Percentiles rank a stretch among this genome's conserved stretches.
phyloP scores from a whole-genome alignment of 2,329 filamentous ascomycete genomes.

The Penicillium sp. region DNA sequence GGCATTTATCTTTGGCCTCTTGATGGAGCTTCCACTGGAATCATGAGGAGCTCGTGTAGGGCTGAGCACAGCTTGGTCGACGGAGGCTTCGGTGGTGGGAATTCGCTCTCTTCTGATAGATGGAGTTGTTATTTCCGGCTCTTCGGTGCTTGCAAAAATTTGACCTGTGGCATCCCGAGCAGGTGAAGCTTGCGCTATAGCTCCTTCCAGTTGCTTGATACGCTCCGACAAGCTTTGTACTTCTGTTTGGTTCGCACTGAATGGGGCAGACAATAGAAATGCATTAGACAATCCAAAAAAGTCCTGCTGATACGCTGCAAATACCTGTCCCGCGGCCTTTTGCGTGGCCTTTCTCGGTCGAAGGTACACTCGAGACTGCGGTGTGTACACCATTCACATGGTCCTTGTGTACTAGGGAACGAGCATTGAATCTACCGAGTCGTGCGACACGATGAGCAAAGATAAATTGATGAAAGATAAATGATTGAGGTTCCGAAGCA shows the following conservation, averaged over 20 bases:
- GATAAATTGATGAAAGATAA: not conserved
- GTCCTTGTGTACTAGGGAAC: slow-evolving; percentile 6
- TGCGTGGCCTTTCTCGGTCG: slow-evolving; percentile 13
- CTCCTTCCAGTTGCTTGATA: slow-evolving; percentile 14
- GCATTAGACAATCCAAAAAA: not conserved
- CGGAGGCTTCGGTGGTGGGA: not conserved
- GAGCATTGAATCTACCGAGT: slow-evolving; percentile 15
- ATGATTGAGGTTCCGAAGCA: too few relatives aligned
- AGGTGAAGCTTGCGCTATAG: slow-evolving; percentile 1
- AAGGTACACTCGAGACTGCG: slow-evolving; percentile 20
- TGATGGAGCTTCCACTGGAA: not conserved
- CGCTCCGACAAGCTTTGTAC: slow-evolving; percentile 11
- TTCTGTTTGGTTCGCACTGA: slow-evolving; percentile 4
- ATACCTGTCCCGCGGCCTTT: slow-evolving; percentile 13
- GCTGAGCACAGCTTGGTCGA: too few relatives aligned
- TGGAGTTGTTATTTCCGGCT: not conserved
- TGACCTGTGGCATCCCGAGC: not conserved
- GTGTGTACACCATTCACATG: slow-evolving; percentile 19
- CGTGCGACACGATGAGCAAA: not conserved
- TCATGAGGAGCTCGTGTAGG: not conserved
- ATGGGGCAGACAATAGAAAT: not conserved
- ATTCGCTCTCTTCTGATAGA: not conserved
- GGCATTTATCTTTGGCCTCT: not conserved
- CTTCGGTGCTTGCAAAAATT: not conserved
- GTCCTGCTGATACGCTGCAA: not conserved